Evolutionary conservation across 768 basidiomycete genomes (phyloP), one percentile per base, ranked within the genome.

Genomic region (Baorangia bicolor): DNA sequence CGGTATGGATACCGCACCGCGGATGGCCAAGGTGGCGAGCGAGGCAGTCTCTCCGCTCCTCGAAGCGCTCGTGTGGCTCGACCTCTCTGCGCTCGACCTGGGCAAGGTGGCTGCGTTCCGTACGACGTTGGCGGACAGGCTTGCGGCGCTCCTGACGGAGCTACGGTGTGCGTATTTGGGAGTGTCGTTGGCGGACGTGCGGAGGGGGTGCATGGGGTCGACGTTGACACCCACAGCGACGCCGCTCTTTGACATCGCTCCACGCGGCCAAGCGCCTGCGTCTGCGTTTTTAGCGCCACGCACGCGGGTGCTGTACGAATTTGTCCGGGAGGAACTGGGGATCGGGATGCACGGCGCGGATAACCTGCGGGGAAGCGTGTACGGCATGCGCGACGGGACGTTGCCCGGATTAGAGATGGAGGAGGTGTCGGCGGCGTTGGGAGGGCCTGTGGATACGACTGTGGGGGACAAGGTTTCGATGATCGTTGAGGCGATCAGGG

Each of bases 321-420:
- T 85, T 58, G 81, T 95, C 6, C 78, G 92, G 33, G 56, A 81
- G 21, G 80, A 78, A 9, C 74, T 94, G 28, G 89, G 88, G n/a
- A 82, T 93, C 57, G 75, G 76, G 60, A 93, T 92, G 88, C 84
- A 92, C 59, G 91, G 91, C 16, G 75, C 79, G 9, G 88, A 90
- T 62, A 94, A 94, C 65, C 76, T 84, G 57, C 73, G 76, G 39
- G 71, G 74, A 9, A 87, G 84, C 60, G 80, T 74, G 58, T 80
- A 81, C 50, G 88, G 90, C 9, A 77, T 86, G 70, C 61, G 56
- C 3, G 55, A 60, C 8, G 57, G 20, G 4, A 23, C 5, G 18
- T 13, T 55, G 10, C 20, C 49, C 2, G 55, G 84, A 83, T 72
- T 85, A 23, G 57, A 53, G 28, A 86, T 84, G 12, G 78, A 83